phyloP scores from a whole-genome alignment of 352 stramenopile genomes.

The Globisporangium rhizosaccharum region DNA sequence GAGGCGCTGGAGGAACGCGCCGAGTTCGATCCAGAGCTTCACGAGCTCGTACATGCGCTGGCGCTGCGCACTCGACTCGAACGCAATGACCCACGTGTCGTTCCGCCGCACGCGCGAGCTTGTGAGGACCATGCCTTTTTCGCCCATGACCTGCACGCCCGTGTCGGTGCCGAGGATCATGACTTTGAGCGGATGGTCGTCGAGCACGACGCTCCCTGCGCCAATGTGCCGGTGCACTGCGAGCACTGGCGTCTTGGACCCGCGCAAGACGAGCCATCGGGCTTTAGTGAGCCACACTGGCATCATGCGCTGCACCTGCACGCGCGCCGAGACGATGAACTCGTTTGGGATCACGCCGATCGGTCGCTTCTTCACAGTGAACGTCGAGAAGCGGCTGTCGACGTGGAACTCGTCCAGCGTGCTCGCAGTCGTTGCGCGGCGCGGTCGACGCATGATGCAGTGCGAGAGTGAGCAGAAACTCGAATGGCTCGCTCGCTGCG shows the following conservation, averaged over 20 bases:
- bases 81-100: constrained; percentile 46
- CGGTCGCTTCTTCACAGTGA: constrained; percentile 9
- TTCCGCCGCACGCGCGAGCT: constrained; percentile 49
- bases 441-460: neutral
- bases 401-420: neutral
- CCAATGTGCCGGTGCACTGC: constrained; percentile 39
- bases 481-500: neutral
- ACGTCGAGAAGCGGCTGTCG: neutral
- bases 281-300: constrained; percentile 47
- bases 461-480: constrained; percentile 1
- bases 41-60: constrained; percentile 45
- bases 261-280: constrained; percentile 54
- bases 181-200: constrained; percentile 39
- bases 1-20: constrained; percentile 43
- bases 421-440: neutral
- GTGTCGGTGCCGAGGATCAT: constrained; percentile 52
- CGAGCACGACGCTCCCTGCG: constrained; percentile 15
- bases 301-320: constrained; percentile 44
- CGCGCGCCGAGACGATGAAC: constrained; percentile 37
- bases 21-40: constrained; percentile 51
- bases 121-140: constrained; percentile 42
- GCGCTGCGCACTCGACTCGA: constrained; percentile 36
- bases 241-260: constrained; percentile 53
- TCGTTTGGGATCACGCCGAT: constrained; percentile 40
- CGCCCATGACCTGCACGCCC: constrained; percentile 27